Base-by-base conservation (phyloP, 23 red algal genomes). In the Gracilaria domingensis region DNA sequence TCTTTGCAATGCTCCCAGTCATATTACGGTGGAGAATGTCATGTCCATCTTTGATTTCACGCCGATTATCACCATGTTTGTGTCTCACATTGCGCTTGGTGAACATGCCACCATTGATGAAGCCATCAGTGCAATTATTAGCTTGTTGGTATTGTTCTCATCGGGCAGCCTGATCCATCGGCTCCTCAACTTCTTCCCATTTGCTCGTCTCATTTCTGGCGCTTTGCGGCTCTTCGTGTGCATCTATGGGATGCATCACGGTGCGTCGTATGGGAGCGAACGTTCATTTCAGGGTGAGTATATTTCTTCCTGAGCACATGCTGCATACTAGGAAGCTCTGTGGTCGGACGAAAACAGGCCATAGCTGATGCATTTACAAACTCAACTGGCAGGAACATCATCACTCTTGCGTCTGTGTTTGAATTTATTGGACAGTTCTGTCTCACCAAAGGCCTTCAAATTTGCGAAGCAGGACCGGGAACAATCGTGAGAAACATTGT, bases 401-500 rank as follows among this genome's bases (percentile, higher is more conserved):
- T 66, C 28, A 5, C 66, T 26, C 61, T 79, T 20, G 42, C 72
- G 66, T 42, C 72, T 0, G 16, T 80, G 20, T 89, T 39, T 47
- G 86, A 71, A 7, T 89, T 89, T 65, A 20, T 79, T 36, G 86
- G 69, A 0, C 86, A 89, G 75, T 47, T 13, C 25, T 89, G 50
- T 42, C 55, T 89, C 24, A 89, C 66, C 48, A 79, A 66, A 57
- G 87, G 71, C 53, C 56, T 90, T 6, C 51, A 90, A 57, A 73
- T 76, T 5, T 90, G 75, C 36, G 26, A 33, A 5, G 87, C 74
- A 12, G 87, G 75, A 2, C 87, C 73, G n/a, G 87, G 74, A 17
- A 44, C 45, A 23, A 47, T 90, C 30, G 55, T 90, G 57, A 50
- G 87, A 71, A 90, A 90, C 35, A 55, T 81, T 25, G 87, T 81